phyloP scores from a whole-genome alignment of 257 asterid species.

The Craterostigma plantagineum region DNA sequence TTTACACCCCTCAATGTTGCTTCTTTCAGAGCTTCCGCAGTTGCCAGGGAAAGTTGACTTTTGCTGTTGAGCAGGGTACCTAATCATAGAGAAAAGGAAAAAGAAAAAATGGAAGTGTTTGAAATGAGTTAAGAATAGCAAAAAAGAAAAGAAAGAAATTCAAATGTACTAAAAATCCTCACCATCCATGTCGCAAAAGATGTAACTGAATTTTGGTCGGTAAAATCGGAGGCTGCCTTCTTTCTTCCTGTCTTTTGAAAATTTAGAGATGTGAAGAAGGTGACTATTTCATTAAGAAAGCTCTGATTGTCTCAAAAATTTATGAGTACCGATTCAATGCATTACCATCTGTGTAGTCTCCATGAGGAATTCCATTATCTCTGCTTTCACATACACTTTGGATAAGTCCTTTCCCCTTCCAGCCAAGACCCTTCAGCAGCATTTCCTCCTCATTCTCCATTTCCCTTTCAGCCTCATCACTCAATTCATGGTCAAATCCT shows the following conservation, averaged over 20 bases:
- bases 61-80: slow-evolving; percentile 97
- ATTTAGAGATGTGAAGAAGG: slow-evolving; percentile 30
- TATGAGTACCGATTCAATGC: too few species aligned
- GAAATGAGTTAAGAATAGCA: not conserved
- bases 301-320: too few species aligned
- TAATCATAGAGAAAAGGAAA: slow-evolving; percentile 13
- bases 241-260: slow-evolving; percentile 97
- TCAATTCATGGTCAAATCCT: slow-evolving; percentile 96
- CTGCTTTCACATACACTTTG: slow-evolving; percentile 53
- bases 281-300: slow-evolving; percentile 8
- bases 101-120: slow-evolving; percentile 1
- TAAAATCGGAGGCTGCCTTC: slow-evolving; percentile 93
- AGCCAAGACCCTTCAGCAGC: slow-evolving; percentile 64
- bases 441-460: slow-evolving; percentile 89
- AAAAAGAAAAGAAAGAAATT: not conserved
- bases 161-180: slow-evolving; percentile 10
- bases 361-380: slow-evolving; percentile 25
- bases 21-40: slow-evolving; percentile 73
- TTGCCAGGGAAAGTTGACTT: slow-evolving; percentile 55
- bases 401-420: slow-evolving; percentile 94
- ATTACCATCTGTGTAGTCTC: slow-evolving; percentile 51
- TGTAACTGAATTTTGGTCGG: slow-evolving; percentile 71
- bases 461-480: slow-evolving; percentile 89
- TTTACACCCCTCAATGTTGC: slow-evolving; percentile 87
- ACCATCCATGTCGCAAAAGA: slow-evolving; percentile 99